Base-by-base conservation (phyloP, 1,284 basidiomycete genomes). In the Ceratobasidium sp. region DNA sequence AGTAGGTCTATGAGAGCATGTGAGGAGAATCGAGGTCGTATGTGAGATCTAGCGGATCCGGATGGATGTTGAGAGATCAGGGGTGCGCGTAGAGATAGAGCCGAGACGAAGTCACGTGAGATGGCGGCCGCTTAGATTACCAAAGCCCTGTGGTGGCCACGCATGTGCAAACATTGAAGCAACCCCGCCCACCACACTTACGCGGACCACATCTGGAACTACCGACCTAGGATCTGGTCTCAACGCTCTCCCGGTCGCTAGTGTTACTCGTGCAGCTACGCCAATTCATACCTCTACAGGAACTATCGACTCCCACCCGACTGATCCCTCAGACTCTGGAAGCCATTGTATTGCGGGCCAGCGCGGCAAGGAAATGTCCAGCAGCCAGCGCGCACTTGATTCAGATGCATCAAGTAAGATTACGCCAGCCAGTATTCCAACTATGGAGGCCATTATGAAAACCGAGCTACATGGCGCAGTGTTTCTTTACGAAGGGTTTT, bases 91-190 rank as follows among this genome's bases (percentile, higher is more conserved):
- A 44, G 57, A 38, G 70, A 73, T 62, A 33, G 73, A 75, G 61
- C 10, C 73, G 73, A 75, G 73, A 54, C 61, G 52, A 75, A 66
- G 73, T 75, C 73, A 75, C 62, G 73, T 75, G 73, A 62, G 23
- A 9, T 52, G 59, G 7, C 17, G 9, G 20, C n/a, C 23, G 70
- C 42, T 73, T 73, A 73, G 70, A 44, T 62, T 62, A 62, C 59
- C 70, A 62, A 61, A 73, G 57, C 56, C 59, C 57, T 62, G 61
- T 33, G 33, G 33, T 33, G 33, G 33, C 33, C 33, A 33, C 33
- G 33, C 33, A 33, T 33, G 33, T 33, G 33, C 33, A 33, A 33
- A 33, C 33, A 33, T 33, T 33, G 33, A 33, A 33, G 33, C 33
- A 33, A 33, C 33, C 33, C 33, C 33, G 4, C 33, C 33, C 33